Base-by-base conservation (phyloP, 176 grass and related monocot species). In the Poa pratensis region DNA sequence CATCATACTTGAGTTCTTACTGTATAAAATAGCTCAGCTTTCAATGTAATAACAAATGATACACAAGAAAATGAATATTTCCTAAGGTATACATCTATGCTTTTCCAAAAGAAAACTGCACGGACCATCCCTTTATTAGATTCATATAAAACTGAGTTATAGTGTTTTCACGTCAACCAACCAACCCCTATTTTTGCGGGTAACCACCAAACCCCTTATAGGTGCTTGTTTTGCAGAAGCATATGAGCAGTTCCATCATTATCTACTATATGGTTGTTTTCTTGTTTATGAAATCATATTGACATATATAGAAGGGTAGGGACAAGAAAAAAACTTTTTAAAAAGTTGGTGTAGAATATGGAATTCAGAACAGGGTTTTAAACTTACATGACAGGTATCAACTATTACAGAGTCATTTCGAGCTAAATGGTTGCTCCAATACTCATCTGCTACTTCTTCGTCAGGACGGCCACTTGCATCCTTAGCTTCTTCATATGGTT, bases 401-500 rank as follows among this genome's bases (percentile, higher is more conserved):
- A 99, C 93, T 81, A 99, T 99, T 52, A 99, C 88, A 48, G 93
- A 99, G 32, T 92, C 91, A 78, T 99, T 99, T 86, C 96, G 86
- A 89, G 91, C 93, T 86, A 99, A 85, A 89, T 99, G 96, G 80
- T 96, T 99, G 74, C 60, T 87, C 96, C 96, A 99, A 73, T 99
- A 99, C 67, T 99, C 96, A 73, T 99, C 90, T 20, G 96, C 96
- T 51, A 99, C 93, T 86, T 98, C 91, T 92, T 91, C 84, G 42
- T 95, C 93, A 11, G 87, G 86, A 35, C 93, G 90, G 52, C 82
- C 93, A 87, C 85, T 85, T 84, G 93, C 88, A 92, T 99, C 93
- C 64, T 99, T 95, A 45, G 88, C 93, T 92, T 98, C 96, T 75
- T 87, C 63, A 90, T 99, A 99, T 2, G 93, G 91, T 87, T 99